phyloP scores from a whole-genome alignment of 2,329 filamentous ascomycete species.

The Arthrobotrys entomopaga region DNA sequence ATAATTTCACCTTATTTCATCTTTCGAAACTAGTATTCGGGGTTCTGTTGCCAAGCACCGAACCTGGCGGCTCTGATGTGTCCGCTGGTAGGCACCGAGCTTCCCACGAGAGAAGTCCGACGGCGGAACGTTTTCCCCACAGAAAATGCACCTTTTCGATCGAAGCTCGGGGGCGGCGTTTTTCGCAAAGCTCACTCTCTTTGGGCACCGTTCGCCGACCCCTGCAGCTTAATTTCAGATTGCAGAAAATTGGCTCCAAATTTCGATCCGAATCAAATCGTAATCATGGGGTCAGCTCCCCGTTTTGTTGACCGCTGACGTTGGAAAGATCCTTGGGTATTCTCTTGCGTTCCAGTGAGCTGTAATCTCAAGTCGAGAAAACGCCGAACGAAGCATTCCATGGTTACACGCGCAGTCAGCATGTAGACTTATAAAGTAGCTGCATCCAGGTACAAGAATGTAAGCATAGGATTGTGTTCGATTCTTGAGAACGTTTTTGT shows the following conservation, averaged over 20 bases:
- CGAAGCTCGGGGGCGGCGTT: not conserved
- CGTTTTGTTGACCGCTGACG: slow-evolving; percentile 45
- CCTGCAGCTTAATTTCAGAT: slow-evolving; percentile 13
- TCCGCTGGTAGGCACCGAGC: too few species aligned
- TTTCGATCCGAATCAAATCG: not conserved
- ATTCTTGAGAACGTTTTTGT: not conserved
- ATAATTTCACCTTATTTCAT: too few species aligned
- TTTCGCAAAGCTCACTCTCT: not conserved
- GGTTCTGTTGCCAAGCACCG: too few species aligned
- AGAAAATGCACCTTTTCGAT: too few species aligned
- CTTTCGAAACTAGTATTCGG: too few species aligned
- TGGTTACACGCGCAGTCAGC: slow-evolving; percentile 44
- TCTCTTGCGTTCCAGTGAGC: not conserved
- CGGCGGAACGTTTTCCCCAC: too few species aligned
- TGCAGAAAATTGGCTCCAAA: not conserved
- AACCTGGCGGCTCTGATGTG: too few species aligned
- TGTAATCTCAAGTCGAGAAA: not conserved
- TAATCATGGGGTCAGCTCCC: slow-evolving; percentile 7
- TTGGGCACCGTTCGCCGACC: not conserved
- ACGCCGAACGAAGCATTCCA: slow-evolving; percentile 21
- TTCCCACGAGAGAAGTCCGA: too few species aligned
- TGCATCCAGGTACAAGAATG: too few species aligned
- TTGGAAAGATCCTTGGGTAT: not conserved
- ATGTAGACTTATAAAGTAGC: not conserved
- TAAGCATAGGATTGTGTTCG: too few species aligned